Base-by-base conservation (phyloP, 2,329 filamentous ascomycete species). In the Acrodontium crateriforme region DNA sequence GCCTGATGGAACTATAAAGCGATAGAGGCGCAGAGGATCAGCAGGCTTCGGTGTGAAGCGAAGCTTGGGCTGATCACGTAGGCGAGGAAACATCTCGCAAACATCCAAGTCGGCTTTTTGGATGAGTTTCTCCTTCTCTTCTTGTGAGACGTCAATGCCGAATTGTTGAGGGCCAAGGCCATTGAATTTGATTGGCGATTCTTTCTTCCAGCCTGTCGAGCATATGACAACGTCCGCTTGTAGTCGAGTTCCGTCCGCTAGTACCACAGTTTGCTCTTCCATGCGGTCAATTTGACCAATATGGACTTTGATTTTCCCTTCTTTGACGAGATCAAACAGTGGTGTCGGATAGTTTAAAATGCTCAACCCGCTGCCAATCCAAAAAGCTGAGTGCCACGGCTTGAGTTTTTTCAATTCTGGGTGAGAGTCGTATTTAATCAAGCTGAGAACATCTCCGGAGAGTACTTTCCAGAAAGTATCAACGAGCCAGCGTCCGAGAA, bases 301-400 rank as follows among this genome's bases (percentile, higher is more conserved):
- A 26, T 73, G 60, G 1, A 78, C 53, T 11, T 57, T 56, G 18
- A 77, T 63, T n/a, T 54, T 58, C 3, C 67, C 66, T 4, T 58
- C 46, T 24, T 56, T 57, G 8, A 78, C 59, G 9, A 71, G 51
- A 5, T 69, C 63, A 42, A 73, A 68, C 41, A 76, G 63, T 37
- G 68, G 57, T 3, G 56, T 40, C 16, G 33, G 58, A 39, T 71
- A 77, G 43, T 76, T 78, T 31, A 72, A 55, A 16, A 77, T 74
- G 25, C 66, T 67, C 17, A 76, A 55, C 0, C 60, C 61, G 8
- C 59, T 63, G 2, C 65, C 70, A 6, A 66, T 62, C 62, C 68
- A 76, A 29, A 63, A 59, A 0, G 56, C 50, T 8, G 40, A 40
- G 23, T 52, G 40, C 55, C 57, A 58, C 1, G 59, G 59, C 19